phyloP scores from a whole-genome alignment of 2,329 filamentous ascomycete species.

The Ophiostoma ulmi region DNA sequence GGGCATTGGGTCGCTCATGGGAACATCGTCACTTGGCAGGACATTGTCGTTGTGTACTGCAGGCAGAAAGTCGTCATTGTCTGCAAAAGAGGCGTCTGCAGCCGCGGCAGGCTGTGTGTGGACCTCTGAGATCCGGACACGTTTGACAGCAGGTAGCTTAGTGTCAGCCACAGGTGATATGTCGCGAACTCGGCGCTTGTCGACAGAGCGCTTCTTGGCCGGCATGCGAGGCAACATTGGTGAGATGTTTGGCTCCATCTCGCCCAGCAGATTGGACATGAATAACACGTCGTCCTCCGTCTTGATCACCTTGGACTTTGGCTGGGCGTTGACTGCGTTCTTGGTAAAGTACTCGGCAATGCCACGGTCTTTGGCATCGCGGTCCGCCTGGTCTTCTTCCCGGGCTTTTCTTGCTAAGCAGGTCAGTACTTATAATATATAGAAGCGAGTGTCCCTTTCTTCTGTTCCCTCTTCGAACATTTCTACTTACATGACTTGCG shows the following conservation, averaged over 20 bases:
- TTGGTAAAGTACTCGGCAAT: conserved; percentile 94
- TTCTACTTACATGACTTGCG: conserved; percentile 46
- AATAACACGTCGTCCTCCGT: conserved; percentile 88
- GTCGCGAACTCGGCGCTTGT: conserved; percentile 65
- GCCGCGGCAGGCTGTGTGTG: conserved; percentile 44
- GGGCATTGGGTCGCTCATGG: conserved; percentile 77
- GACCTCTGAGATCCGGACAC: conserved; percentile 50
- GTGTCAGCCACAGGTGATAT: conserved; percentile 65
- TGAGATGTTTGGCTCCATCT: conserved; percentile 73
- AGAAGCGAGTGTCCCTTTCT: no score
- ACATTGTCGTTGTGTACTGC: conserved; percentile 54
- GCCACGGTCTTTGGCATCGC: conserved; percentile 81
- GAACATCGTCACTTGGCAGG: conserved; percentile 44
- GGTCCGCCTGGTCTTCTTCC: conserved; percentile 78
- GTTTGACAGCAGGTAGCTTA: conserved; percentile 48
- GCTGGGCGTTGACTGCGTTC: conserved; percentile 53
- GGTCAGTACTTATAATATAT: no score
- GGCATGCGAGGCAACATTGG: conserved; percentile 51
- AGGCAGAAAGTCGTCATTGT: conserved; percentile 49
- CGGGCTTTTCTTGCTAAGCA: conserved; percentile 72
- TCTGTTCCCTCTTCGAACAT: no score
- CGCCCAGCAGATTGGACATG: conserved; percentile 74
- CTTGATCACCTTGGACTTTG: conserved; percentile 82
- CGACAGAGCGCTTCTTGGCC: conserved; percentile 65
- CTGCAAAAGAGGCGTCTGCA: conserved; percentile 46